Evolutionary conservation across 1,139 yeast species (phyloP), one percentile per base, ranked within the genome.

Genomic region (Taphrina betulina): DNA sequence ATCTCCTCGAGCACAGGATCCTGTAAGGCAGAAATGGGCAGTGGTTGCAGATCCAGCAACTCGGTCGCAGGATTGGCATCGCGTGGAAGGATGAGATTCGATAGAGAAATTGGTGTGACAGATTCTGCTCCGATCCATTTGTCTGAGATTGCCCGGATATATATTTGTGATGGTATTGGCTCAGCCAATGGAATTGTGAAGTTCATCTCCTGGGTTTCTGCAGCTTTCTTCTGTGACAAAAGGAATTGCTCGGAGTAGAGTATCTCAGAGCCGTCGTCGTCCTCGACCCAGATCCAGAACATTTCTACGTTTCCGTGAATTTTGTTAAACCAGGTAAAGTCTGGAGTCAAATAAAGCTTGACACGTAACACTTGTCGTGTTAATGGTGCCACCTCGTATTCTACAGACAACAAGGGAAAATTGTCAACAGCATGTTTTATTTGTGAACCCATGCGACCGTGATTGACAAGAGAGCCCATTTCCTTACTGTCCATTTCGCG

Each of bases 281-380:
- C 85, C 68, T 89, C 96, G 10, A 90, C 95, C 64, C 92, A 78
- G 2, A 94, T 76, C 98, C 98, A 94, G 66, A 90, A 94, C 64
- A 82, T 78, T 67, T 89, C 95, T 2, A 87, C 85, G 61, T 78
- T 80, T 0, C 96, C 96, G 68, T 94, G 98, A 58, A 79, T 73
- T 56, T 78, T 78, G 43, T 76, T 80, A 68, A 87, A 95, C 97
- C 97, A 92, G 2, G 74, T 71, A 67, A 89, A 89, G 64, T 86
- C 94, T 0, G 96, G 83, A 40, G 76, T 80, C 26, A 92, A 71
- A 19, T 72, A 73, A 1, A 87, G 77, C 65, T 85, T 89, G 26
- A 92, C 80, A 58, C 96, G 75, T 81, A 92, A 79, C 3, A 94
- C 97, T 64, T 82, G 85, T 17, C 80, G 76, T 0, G 98, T 88